Evolutionary conservation across 495 filamentous ascomycete species (phyloP), one percentile per base, ranked within the genome.

Genomic region (Penicillium diatomitis): DNA sequence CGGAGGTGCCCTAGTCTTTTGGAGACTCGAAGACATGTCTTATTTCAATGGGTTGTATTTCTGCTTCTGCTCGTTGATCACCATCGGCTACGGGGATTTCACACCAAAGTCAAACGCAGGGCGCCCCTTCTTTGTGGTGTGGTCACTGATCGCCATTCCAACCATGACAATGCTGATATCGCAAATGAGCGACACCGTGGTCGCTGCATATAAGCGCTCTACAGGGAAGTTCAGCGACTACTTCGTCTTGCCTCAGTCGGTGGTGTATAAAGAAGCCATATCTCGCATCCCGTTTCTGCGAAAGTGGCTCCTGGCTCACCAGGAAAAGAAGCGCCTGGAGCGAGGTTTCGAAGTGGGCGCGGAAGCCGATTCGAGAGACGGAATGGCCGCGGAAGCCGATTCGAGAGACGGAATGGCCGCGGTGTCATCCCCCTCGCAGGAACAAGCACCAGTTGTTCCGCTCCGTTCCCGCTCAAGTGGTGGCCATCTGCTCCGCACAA

Each of bases 41-140:
- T 96, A 95, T 55, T 94, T 92, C 50, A 70, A 85, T 10, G 71
- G 79, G 0, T 67, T 96, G 20, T 96, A 95, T 65, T 95, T 95
- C 63, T 71, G 84, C 29, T 96, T 90, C 62, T 80, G 82, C 37
- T 82, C 84, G 4, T 75, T 95, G 32, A 68, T 94, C 4, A 96
- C 90, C 0, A 89, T 97, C 48, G 90, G 91, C 2, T 97, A 96
- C 61, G 90, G 90, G 0, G 89, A 96, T 53, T 73, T 84, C 34
- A 80, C 80, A 7, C 88, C 86, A 0, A 65, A 75, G 9, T 85
- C 82, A 5, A 90, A 89, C 57, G 73, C 83, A 2, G 87, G 84
- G 2, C 83, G 84, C 48, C 76, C 87, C 0, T 91, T 96, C 58
- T 96, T 95, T 65, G 85, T 97, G 6, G 81, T 95, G 52, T 97